Conservation (phyloP, 495 filamentous ascomycete genomes). For the Neurospora hispaniola region DNA sequence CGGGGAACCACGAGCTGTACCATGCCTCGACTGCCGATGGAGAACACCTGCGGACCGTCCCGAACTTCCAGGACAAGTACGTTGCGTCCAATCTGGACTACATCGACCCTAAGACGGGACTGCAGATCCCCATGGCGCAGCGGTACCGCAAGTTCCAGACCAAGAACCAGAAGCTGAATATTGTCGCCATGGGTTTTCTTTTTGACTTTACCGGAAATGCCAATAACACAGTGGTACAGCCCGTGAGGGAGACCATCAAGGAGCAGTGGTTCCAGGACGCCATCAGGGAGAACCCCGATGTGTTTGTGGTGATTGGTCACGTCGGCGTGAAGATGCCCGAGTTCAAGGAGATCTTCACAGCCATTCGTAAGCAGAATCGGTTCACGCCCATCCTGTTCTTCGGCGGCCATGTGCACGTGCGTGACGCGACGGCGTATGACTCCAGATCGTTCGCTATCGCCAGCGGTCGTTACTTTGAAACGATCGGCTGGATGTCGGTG, state of each 20-base stretch:
- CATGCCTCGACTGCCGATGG: constrained; percentile 60
- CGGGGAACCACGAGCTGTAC: constrained; percentile 95
- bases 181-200: constrained; percentile 85
- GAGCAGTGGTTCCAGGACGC: constrained; percentile 84
- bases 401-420: constrained; percentile 82
- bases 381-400: constrained; percentile 87
- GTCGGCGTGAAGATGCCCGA: constrained; percentile 71
- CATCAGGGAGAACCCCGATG: constrained; percentile 73
- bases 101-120: constrained; percentile 54
- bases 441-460: constrained; percentile 70
- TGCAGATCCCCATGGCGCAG: constrained; percentile 65
- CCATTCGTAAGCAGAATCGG: constrained; percentile 66
- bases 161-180: constrained; percentile 70
- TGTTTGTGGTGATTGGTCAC: constrained; percentile 84
- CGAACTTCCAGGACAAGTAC: constrained; percentile 65
- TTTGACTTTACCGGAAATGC: constrained; percentile 86
- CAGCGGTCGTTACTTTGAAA: constrained; percentile 94
- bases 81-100: constrained; percentile 91
- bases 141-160: constrained; percentile 83
- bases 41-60: constrained; percentile 69
- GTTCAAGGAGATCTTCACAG: constrained; percentile 63
- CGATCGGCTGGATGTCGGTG: constrained; percentile 91
- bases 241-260: constrained; percentile 66
- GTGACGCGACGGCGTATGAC: constrained; percentile 78
- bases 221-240: constrained; percentile 78